phyloP scores from a whole-genome alignment of 2,329 filamentous ascomycete species.

The Juglanconis juglandina region DNA sequence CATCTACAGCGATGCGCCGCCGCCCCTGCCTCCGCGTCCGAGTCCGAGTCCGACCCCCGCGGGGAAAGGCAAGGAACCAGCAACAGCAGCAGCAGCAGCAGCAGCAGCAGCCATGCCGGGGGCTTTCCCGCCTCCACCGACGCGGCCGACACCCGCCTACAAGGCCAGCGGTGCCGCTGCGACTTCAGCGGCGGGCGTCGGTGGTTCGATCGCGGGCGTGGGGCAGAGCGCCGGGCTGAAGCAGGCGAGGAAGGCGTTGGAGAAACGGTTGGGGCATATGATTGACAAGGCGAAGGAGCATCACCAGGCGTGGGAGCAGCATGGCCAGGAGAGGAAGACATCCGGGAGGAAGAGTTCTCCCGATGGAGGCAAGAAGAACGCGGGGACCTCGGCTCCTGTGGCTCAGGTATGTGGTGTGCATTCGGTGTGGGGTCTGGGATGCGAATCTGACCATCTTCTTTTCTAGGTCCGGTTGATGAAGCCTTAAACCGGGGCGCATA shows the following conservation, averaged over 20 bases:
- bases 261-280: constrained; percentile 11
- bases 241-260: constrained; percentile 16
- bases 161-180: constrained; percentile 15
- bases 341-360: not conserved
- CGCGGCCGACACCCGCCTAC: not conserved
- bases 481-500: not conserved
- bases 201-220: constrained; percentile 11
- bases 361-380: too few species aligned
- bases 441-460: not conserved
- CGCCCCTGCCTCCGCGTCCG: constrained; percentile 6
- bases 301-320: constrained; percentile 10
- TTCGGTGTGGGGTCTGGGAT: not conserved
- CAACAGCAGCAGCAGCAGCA: not conserved
- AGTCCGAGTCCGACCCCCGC: constrained; percentile 1
- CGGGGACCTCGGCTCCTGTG: not conserved
- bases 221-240: constrained; percentile 5
- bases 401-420: not conserved
- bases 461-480: not conserved
- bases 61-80: constrained; percentile 5
- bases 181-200: constrained; percentile 11
- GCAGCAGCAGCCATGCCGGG: not conserved
- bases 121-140: constrained; percentile 9
- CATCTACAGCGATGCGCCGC: not conserved
- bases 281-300: constrained; percentile 17
- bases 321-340: not conserved